Conservation (phyloP, 192 early-diverging fungal genomes). For the Coemansia sp. region DNA sequence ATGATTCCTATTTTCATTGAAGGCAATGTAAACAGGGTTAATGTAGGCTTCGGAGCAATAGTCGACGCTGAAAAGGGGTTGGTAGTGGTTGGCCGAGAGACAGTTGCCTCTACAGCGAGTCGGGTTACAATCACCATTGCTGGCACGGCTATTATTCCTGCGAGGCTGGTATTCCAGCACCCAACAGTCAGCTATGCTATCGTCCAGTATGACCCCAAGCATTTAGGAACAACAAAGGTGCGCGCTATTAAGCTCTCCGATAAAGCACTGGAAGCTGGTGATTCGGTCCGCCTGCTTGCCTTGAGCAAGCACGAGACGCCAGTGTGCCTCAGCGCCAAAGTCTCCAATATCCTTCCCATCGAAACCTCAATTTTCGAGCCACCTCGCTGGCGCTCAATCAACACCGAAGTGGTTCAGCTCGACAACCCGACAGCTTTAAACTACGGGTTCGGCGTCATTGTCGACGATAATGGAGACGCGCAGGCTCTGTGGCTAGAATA, state of each 20-base stretch:
- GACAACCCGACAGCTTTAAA: slow-evolving; percentile 30
- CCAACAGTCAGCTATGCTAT: slow-evolving; percentile 88
- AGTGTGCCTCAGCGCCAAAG: slow-evolving; percentile 61
- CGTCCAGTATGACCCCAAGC: slow-evolving; percentile 72
- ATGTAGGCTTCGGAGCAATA: slow-evolving; percentile 66
- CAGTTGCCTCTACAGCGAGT: slow-evolving; percentile 75
- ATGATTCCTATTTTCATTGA: slow-evolving; percentile 26
- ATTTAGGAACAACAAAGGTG: slow-evolving; percentile 76
- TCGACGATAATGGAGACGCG: slow-evolving; percentile 33
- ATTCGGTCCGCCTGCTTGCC: slow-evolving; percentile 58
- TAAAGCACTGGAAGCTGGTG: slow-evolving; percentile 63
- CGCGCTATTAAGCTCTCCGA: slow-evolving; percentile 59
- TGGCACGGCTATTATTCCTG: slow-evolving; percentile 86
- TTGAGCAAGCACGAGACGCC: slow-evolving; percentile 55
- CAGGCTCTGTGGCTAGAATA: slow-evolving; percentile 43
- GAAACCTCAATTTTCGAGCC: slow-evolving; percentile 25
- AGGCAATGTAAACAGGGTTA: slow-evolving; percentile 1
- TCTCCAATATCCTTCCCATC: slow-evolving; percentile 61
- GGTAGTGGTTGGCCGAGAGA: slow-evolving; percentile 78
- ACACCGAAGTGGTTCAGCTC: slow-evolving; percentile 30
- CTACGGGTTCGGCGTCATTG: slow-evolving; percentile 37
- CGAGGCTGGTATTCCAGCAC: slow-evolving; percentile 75
- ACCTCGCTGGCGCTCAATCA: slow-evolving; percentile 46
- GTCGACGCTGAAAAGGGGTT: slow-evolving; percentile 76
- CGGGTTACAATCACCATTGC: slow-evolving; percentile 83